phyloP scores from a whole-genome alignment of 2,329 filamentous ascomycete species.

The Davidsoniella neocaledoniae region DNA sequence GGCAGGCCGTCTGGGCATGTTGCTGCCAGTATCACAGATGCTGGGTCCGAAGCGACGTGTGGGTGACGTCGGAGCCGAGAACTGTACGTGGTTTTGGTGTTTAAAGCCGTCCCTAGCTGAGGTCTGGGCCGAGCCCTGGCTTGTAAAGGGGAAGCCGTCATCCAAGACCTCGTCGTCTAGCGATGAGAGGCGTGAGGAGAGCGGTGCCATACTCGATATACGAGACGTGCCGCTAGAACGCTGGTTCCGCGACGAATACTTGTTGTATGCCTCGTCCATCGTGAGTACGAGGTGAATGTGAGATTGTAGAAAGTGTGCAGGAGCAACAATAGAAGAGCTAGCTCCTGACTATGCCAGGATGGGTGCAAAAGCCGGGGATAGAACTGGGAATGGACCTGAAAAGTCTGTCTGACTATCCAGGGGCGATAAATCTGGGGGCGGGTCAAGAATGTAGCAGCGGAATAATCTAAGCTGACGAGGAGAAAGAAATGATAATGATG shows the following conservation, averaged over 20 bases:
- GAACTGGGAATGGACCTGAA: no score
- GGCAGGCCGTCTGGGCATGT: slow-evolving; percentile 18
- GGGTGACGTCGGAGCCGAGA: slow-evolving; percentile 38
- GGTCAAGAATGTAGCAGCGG: background rate
- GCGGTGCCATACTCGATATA: slow-evolving; percentile 44
- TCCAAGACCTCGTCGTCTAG: slow-evolving; percentile 22
- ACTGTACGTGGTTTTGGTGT: slow-evolving; percentile 22
- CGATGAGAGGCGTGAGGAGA: slow-evolving; percentile 44
- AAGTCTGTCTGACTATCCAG: no score
- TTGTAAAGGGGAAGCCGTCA: slow-evolving; percentile 4
- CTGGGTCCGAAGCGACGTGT: background rate
- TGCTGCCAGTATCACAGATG: slow-evolving; percentile 14
- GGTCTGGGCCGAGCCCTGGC: background rate
- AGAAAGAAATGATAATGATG: background rate
- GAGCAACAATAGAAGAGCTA: background rate
- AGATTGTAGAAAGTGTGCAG: background rate
- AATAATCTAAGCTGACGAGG: background rate
- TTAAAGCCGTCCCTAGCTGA: slow-evolving; percentile 25
- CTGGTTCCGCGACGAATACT: slow-evolving; percentile 42
- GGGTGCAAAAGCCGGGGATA: background rate
- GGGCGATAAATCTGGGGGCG: background rate
- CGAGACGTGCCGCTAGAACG: slow-evolving; percentile 39
- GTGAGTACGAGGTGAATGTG: slow-evolving; percentile 4
- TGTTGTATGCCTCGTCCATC: slow-evolving; percentile 46
- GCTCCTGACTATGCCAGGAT: background rate